phyloP scores from a whole-genome alignment of 257 asterid genomes.

The Catharanthus roseus region DNA sequence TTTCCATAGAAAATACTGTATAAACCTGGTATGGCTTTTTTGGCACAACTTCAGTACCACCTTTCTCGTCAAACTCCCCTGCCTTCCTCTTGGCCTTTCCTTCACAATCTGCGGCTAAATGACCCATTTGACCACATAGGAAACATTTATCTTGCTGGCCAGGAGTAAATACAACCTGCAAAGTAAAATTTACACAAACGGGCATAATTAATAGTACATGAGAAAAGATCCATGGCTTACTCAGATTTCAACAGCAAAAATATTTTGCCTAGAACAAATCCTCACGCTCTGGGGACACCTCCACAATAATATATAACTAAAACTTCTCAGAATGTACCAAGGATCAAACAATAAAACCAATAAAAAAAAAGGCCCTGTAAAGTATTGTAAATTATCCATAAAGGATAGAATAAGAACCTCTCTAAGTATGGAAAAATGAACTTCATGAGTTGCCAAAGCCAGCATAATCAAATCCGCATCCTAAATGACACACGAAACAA shows the following conservation, averaged over 20 bases:
- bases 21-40: constrained; percentile 91
- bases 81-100: constrained; percentile 96
- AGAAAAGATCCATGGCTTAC: background rate
- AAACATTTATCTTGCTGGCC: constrained; percentile 98
- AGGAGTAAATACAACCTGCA: constrained; percentile 83
- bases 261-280: background rate
- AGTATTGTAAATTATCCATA: constrained; percentile 1
- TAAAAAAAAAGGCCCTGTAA: background rate
- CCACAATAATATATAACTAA: background rate
- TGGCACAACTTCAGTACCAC: constrained; percentile 62
- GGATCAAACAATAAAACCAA: background rate
- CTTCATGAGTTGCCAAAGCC: constrained; percentile 93
- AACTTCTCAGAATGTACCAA: background rate
- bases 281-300: background rate
- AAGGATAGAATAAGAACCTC: constrained; percentile 47
- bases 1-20: background rate
- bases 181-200: constrained; percentile 19
- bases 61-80: constrained; percentile 96
- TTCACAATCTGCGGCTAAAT: constrained; percentile 81
- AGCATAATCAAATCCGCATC: constrained; percentile 81
- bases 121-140: constrained; percentile 97
- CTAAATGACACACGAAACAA: constrained; percentile 21
- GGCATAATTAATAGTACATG: background rate
- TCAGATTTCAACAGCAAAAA: background rate
- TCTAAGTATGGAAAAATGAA: constrained; percentile 88